These are phyloP conservation scores for Streptanthus diversifolius DNA, from an alignment of 345 rosid species.

Conservation along the genomic window DNA sequence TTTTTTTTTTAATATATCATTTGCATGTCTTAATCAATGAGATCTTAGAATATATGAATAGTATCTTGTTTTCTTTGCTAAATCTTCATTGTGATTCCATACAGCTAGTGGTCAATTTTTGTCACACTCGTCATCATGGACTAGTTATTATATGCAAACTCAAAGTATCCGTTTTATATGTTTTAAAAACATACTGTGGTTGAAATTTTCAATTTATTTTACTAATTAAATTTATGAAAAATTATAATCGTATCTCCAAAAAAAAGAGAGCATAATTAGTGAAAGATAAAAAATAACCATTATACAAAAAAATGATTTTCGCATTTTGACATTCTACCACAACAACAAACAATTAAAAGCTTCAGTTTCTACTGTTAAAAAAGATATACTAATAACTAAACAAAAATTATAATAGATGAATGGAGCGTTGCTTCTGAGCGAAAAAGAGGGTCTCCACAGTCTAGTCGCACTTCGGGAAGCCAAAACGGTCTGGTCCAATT, in stretches of 20 bases:
- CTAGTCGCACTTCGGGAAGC: conserved; percentile 32
- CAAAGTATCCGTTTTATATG: neutral
- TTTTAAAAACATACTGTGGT: too few species aligned
- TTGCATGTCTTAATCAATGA: conserved; percentile 22
- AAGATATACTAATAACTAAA: neutral
- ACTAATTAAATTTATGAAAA: too few species aligned
- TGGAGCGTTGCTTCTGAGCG: conserved; percentile 20
- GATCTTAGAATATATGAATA: conserved; percentile 22
- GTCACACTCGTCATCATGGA: conserved; percentile 1
- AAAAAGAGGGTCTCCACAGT: conserved; percentile 17
- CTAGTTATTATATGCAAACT: neutral
- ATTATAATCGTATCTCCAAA: too few species aligned
- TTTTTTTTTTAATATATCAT: neutral
- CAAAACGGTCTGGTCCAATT: conserved; percentile 31
- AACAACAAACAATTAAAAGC: neutral
- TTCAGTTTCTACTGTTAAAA: neutral
- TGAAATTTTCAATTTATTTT: too few species aligned
- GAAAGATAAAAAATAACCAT: too few species aligned
- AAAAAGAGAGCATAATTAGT: too few species aligned
- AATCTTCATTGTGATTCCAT: neutral
- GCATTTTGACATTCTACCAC: neutral
- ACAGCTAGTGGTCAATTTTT: neutral
- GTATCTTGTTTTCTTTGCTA: neutral
- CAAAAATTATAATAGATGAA: neutral
- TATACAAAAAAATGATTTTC: too few species aligned